These are phyloP conservation scores for Mycena crocata DNA, from an alignment of 768 basidiomycete genomes.

Conservation along the genomic window DNA sequence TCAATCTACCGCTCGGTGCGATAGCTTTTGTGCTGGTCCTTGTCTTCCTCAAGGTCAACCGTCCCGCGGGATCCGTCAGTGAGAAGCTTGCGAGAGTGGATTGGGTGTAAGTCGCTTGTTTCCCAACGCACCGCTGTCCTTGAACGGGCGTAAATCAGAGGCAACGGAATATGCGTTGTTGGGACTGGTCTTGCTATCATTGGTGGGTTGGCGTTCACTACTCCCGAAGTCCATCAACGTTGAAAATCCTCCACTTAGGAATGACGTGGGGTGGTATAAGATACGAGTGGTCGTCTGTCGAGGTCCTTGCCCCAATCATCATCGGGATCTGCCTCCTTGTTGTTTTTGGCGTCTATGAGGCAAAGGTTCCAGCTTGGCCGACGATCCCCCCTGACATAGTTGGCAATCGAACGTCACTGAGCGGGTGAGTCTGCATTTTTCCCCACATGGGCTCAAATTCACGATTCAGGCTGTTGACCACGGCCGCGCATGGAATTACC, in stretches of 20 bases:
- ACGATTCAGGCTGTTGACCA: slow-evolving; percentile 45
- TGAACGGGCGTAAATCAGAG: slow-evolving; percentile 33
- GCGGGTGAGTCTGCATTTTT: slow-evolving; percentile 41
- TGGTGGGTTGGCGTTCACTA: no score
- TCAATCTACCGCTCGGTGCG: slow-evolving; percentile 46
- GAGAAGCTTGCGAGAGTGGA: slow-evolving; percentile 47
- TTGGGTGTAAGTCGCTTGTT: slow-evolving; percentile 45
- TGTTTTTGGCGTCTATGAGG: slow-evolving; percentile 42
- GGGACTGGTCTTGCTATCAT: slow-evolving; percentile 44
- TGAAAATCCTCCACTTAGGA: no score
- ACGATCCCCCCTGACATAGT: slow-evolving; percentile 46
- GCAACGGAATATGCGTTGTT: slow-evolving; percentile 46
- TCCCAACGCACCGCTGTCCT: background rate
- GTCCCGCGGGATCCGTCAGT: slow-evolving; percentile 40
- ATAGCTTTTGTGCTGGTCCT: slow-evolving; percentile 32
- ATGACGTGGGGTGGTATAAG: slow-evolving; percentile 52
- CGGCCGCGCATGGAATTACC: slow-evolving; percentile 35
- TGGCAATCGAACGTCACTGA: slow-evolving; percentile 50
- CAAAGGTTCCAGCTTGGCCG: slow-evolving; percentile 32
- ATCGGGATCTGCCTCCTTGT: slow-evolving; percentile 47
- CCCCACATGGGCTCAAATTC: background rate
- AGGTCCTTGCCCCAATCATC: slow-evolving; percentile 53
- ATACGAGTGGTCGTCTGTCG: slow-evolving; percentile 50
- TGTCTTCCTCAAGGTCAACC: slow-evolving; percentile 37
- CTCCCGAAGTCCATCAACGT: no score